Evolutionary conservation across 2,329 filamentous ascomycete species (phyloP).

Genomic region (Xylaria sp.): DNA sequence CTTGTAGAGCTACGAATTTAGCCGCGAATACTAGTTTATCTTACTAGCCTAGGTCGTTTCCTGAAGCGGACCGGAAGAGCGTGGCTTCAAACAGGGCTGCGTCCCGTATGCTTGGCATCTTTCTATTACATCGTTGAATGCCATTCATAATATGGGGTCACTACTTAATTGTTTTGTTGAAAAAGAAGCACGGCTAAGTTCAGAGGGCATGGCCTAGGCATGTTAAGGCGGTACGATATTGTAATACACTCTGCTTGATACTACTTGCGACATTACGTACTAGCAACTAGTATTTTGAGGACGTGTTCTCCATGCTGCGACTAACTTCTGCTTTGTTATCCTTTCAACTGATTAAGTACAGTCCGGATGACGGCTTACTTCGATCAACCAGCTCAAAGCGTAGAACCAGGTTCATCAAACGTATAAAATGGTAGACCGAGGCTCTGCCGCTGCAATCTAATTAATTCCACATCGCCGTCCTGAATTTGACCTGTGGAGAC

Average conservation of each 20-base stretch:
- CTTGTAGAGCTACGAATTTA: conserved; percentile 26
- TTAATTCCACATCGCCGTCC: no score
- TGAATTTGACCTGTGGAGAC: not conserved
- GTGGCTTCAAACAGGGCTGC: not conserved
- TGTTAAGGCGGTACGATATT: not conserved
- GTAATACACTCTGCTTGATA: not conserved
- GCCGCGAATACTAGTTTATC: conserved; percentile 19
- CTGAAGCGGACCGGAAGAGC: conserved; percentile 30
- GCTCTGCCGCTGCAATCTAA: not conserved
- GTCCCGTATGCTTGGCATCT: conserved; percentile 10
- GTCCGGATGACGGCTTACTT: not conserved
- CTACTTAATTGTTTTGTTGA: not conserved
- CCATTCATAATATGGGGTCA: not conserved
- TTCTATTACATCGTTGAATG: not conserved
- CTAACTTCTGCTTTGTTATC: not conserved
- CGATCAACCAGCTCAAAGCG: not conserved
- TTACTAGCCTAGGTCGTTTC: conserved; percentile 17
- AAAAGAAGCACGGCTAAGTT: not conserved
- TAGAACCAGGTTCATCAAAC: not conserved
- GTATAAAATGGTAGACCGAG: not conserved
- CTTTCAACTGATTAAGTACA: not conserved
- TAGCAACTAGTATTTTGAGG: not conserved
- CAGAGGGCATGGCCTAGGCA: not conserved
- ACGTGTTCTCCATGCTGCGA: not conserved
- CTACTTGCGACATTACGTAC: not conserved